Evolutionary conservation across 2,329 filamentous ascomycete genomes (phyloP), one percentile per base, ranked within the genome.

Genomic region (Penicillium crustosum): DNA sequence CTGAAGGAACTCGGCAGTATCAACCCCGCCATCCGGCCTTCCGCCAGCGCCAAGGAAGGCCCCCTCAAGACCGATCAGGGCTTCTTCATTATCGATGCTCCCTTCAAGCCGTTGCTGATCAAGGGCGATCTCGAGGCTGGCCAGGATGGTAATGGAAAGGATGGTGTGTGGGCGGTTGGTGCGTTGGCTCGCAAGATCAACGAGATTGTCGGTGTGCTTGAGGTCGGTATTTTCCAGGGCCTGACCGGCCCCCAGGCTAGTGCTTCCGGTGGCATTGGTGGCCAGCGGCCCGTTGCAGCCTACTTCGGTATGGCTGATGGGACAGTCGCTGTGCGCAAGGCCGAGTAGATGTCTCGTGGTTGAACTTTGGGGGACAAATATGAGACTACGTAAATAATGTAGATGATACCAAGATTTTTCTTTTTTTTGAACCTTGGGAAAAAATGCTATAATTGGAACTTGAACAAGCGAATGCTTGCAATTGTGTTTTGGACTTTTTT

Each of bases 241-340:
- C 72, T 87, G 68, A 93, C 93, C 59, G 93, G 93, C 0, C 79
- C 85, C 17, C 82, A 95, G 73, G 84, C 86, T 59, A 84, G 83
- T 42, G 79, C 82, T 54, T 79, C 82, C 58, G 82, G 86, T 63
- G 79, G 82, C 53, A 77, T 86, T 48, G 88, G 89, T 48, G 92
- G 90, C 0, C 91, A 97, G 78, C 96, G 93, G 78, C 94, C 94
- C 0, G 83, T 97, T 13, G 92, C 92, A 29, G 93, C 91, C 25
- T 99, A 97, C 78, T 99, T 97, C 77, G 94, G 94, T 36, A 90
- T 94, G 86, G 84, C 89, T 44, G 89, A 91, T 70, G 90, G 90
- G 4, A 81, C 79, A 12, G 87, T 90, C 15, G 78, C 87, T 68
- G 79, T 88, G 48, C 72, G 80, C 62, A 74, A 71, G 59, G 79